A percentile compares a stretch with the other conserved stretches of the same genome.
Conservation (phyloP, 306 rosid genomes). For the Cucurbita ficifolia region DNA sequence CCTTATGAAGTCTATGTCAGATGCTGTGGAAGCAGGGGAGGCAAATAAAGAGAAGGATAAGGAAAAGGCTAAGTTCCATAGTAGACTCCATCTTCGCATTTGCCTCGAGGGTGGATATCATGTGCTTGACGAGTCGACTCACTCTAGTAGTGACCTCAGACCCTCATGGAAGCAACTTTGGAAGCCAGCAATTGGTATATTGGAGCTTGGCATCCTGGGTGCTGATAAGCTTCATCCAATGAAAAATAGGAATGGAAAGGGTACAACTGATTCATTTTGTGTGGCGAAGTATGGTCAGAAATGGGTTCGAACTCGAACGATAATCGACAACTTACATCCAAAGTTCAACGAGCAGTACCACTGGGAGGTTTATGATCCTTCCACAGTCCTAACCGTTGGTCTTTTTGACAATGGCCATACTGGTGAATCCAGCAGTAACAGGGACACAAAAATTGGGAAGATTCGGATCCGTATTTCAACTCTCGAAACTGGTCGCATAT, state of each 20-base stretch:
- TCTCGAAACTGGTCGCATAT: conserved; percentile 60
- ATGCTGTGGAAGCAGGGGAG: conserved; percentile 46
- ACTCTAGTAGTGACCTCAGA: conserved; percentile 79
- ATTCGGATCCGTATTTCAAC: conserved; percentile 83
- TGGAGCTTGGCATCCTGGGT: conserved; percentile 73
- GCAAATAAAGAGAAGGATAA: conserved; percentile 37
- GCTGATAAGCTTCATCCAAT: conserved; percentile 55
- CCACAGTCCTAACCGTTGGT: conserved; percentile 82
- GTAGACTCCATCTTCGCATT: conserved; percentile 42
- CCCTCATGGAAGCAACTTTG: conserved; percentile 58
- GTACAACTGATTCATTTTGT: conserved; percentile 59
- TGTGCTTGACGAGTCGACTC: conserved; percentile 79
- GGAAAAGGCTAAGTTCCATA: conserved; percentile 34
- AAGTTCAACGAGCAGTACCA: conserved; percentile 86
- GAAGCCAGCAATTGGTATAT: conserved; percentile 63
- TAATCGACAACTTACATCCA: conserved; percentile 45
- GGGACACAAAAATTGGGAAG: conserved; percentile 59
- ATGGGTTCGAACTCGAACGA: conserved; percentile 89
- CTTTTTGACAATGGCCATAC: conserved; percentile 61
- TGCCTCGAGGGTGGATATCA: conserved; percentile 93
- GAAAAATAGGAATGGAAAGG: conserved; percentile 59
- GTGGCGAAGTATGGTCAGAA: conserved; percentile 86
- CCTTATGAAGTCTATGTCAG: conserved; percentile 49
- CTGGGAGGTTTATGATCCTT: conserved; percentile 84
- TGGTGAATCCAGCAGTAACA: conserved; percentile 32